Evolutionary conservation across 2,329 filamentous ascomycete species (phyloP).

Genomic region (Pleurostoma richardsiae): DNA sequence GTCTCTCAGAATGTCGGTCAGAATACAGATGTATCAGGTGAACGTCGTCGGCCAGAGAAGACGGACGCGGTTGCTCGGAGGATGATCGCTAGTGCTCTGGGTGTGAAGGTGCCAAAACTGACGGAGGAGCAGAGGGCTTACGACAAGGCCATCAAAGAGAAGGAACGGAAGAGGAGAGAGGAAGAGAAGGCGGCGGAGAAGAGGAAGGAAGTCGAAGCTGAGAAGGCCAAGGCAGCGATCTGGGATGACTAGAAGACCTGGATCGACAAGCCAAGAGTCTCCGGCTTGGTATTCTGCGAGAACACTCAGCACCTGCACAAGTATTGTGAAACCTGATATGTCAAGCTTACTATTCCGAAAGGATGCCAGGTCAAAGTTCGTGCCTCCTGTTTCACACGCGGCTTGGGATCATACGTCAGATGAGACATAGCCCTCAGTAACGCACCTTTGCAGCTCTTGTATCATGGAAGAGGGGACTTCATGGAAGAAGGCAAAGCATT

Average conservation of each 20-base stretch:
- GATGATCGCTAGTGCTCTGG: slow-evolving; percentile 85
- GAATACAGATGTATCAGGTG: slow-evolving; percentile 1
- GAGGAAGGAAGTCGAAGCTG: slow-evolving; percentile 56
- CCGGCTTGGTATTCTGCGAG: too few relatives aligned
- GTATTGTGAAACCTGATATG: too few relatives aligned
- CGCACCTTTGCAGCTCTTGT: too few relatives aligned
- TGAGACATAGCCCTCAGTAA: too few relatives aligned
- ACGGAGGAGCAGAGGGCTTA: slow-evolving; percentile 89
- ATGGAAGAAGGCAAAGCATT: too few relatives aligned
- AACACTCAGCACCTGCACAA: too few relatives aligned
- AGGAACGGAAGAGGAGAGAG: slow-evolving; percentile 74
- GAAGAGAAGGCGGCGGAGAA: slow-evolving; percentile 64
- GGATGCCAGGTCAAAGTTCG: too few relatives aligned
- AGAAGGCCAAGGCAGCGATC: slow-evolving; percentile 74
- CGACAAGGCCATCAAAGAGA: slow-evolving; percentile 74
- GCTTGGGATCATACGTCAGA: too few relatives aligned
- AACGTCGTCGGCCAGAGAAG: slow-evolving; percentile 68
- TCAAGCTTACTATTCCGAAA: too few relatives aligned
- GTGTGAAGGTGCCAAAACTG: slow-evolving; percentile 71
- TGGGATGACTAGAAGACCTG: slow-evolving; percentile 63
- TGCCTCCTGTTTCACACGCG: too few relatives aligned
- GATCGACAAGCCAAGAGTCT: too few relatives aligned
- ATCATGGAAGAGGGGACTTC: too few relatives aligned
- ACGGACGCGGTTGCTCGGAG: slow-evolving; percentile 86
- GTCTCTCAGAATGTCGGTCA: not conserved